Evolutionary conservation across 176 grass and related monocot genomes (phyloP), one percentile per base, ranked within the genome.

Genomic region (Aechmea fasciata): DNA sequence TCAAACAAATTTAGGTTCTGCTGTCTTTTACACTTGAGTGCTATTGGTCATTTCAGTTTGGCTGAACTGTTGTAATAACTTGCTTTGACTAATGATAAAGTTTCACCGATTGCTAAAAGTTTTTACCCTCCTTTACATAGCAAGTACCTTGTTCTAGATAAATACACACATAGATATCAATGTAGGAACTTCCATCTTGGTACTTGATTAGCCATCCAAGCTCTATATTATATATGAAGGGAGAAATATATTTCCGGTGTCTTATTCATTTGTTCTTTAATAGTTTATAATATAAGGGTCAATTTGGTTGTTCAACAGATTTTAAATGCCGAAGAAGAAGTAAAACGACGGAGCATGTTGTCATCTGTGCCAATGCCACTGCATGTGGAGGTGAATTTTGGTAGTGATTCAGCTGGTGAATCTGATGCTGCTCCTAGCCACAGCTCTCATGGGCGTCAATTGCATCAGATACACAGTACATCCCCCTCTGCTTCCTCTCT

Each of bases 261-360:
- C 28, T 14, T 77, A 12, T 53, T 59, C 54, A 2, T 17, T 59
- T 59, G 54, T 18, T 17, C 54, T 19, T 59, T 59, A 18, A 8
- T 59, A 41, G 33, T 59, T 19, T 47, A 73, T 5, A 50, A 48
- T 47, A 33, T 59, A 22, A 6, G 2, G 64, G 68, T 75, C 13
- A 29, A 62, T 79, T 83, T 49, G 10, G 25, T 80, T 67, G 48
- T 78, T 78, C 64, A 57, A 52, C 80, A 97, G 89, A 87, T 99
- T 71, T 81, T 93, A 72, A 90, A 93, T 72, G 87, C 89, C 0
- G 89, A 99, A 83, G 94, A 93, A 81, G 94, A 99, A 79, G 85
- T 99, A 59, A 92, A 80, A 83, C 83, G 57, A 10, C 85, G 82
- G n/a, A 88, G 29, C 71, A 63, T 73, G 71, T 87, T 83, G 22